These are phyloP conservation scores for Geopyxis carbonaria DNA, from an alignment of 495 filamentous ascomycete genomes.

Conservation along the genomic window DNA sequence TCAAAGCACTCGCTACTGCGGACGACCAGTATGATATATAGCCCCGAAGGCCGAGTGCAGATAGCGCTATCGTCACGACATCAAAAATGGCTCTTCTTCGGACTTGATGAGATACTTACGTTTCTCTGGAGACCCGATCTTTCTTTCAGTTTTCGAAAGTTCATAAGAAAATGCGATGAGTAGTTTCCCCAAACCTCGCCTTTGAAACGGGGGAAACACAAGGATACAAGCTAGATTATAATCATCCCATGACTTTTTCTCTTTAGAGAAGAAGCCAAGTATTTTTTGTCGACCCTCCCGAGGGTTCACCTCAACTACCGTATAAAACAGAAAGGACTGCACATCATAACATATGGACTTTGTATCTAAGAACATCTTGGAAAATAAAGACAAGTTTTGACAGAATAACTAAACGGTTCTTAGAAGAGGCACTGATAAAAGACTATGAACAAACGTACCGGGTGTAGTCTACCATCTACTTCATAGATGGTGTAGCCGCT, in stretches of 20 bases:
- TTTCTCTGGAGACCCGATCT: constrained; percentile 84
- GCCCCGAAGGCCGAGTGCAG: constrained; percentile 17
- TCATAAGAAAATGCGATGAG: constrained; percentile 90
- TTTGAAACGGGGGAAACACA: constrained; percentile 89
- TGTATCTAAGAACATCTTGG: constrained; percentile 94
- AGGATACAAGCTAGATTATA: constrained; percentile 96
- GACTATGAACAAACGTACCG: constrained; percentile 31
- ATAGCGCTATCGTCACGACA: constrained; percentile 12
- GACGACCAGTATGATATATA: constrained; percentile 21
- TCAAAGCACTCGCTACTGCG: constrained; percentile 8
- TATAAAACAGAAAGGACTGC: constrained; percentile 84
- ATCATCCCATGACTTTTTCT: constrained; percentile 96
- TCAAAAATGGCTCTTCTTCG: neutral
- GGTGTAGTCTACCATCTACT: constrained; percentile 72
- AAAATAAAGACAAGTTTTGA: constrained; percentile 89
- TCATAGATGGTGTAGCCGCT: constrained; percentile 61
- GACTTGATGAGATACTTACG: constrained; percentile 8
- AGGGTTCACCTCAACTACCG: constrained; percentile 45
- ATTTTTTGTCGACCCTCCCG: constrained; percentile 32
- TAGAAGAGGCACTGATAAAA: constrained; percentile 2
- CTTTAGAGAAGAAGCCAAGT: constrained; percentile 93
- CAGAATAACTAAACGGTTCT: constrained; percentile 53
- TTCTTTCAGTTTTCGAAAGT: constrained; percentile 65
- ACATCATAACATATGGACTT: constrained; percentile 98
- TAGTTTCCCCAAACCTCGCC: constrained; percentile 68